Evolutionary conservation across 2,329 filamentous ascomycete genomes (phyloP), one percentile per base, ranked within the genome.

Genomic region (Neurospora sp.): DNA sequence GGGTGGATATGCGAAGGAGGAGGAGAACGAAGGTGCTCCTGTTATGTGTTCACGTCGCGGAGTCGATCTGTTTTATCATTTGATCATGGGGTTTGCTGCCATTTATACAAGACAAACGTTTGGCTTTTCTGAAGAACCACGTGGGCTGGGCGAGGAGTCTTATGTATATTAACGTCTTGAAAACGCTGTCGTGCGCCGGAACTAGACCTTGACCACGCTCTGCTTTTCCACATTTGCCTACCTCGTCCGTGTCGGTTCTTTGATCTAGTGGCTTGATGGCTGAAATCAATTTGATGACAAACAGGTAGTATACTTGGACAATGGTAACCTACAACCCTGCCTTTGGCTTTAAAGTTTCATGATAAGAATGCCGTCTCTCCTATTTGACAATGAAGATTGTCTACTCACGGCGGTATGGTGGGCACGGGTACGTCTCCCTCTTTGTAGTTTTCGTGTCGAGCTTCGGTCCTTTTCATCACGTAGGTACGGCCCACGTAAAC

Each of bases 71-170:
- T 1, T 33, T 62, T 62, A 62, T 17, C 52, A 62, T 62, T 62
- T 62, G 52, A 62, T 62, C 28, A 62, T 17, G 52, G 52, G 52
- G 52, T 62, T 62, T 62, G 28, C 28, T 62, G 28, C 52, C 52
- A 62, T 58, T 67, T 69, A 67, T 71, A 71, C 46, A 67, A 71
- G 58, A 70, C 40, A 38, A 46, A 62, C 52, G 23, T 62, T 62
- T 36, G 68, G 66, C 42, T 69, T 71, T 70, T 68, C 69, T 67
- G 67, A 38, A 66, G 67, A 62, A 36, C 28, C 52, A 36, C 52
- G 28, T 71, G 69, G 71, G 70, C 68, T 67, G 70, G 72, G 70
- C 71, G 72, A 69, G 73, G 73, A 74, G 73, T 74, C 71, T 67
- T 68, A 71, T 68, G 72, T 75, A 73, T 67, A 74, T 72, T 73